These are phyloP conservation scores for Fonsecaea pedrosoi DNA, from an alignment of 2,329 filamentous ascomycete genomes.

Conservation along the genomic window DNA sequence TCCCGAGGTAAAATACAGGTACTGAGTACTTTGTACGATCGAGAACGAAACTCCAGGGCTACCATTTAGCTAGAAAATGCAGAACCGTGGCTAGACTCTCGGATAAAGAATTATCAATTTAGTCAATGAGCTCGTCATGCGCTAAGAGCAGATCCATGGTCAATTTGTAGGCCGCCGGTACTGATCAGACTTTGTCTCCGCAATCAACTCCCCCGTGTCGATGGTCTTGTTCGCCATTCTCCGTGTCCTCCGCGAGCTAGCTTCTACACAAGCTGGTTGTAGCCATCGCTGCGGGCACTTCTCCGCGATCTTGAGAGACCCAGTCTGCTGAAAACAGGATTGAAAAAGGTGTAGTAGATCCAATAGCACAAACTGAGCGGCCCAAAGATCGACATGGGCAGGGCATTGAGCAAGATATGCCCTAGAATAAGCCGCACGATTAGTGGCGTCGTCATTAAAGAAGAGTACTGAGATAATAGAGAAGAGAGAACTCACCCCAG, in stretches of 20 bases:
- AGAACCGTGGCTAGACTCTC: background rate
- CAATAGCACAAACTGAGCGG: constrained; percentile 17
- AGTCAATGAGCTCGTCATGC: background rate
- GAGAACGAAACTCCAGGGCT: no score
- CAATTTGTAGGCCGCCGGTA: background rate
- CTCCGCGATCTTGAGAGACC: background rate
- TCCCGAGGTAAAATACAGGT: no score
- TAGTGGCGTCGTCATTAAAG: background rate
- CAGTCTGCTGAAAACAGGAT: background rate
- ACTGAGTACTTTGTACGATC: no score
- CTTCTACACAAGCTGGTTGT: background rate
- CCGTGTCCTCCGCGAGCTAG: background rate
- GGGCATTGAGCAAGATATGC: constrained; percentile 15
- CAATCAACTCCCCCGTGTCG: background rate
- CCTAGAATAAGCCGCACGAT: background rate
- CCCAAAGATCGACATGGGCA: constrained; percentile 14
- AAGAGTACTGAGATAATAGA: background rate
- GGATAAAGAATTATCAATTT: background rate
- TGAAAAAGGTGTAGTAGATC: constrained; percentile 10
- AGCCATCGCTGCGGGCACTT: background rate
- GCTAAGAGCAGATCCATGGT: background rate
- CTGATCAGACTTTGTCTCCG: background rate
- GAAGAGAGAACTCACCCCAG: constrained; percentile 12
- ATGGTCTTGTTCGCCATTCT: background rate
- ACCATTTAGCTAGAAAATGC: background rate